These are phyloP conservation scores for Obelidium mucronatum DNA, from an alignment of 192 early-diverging fungal genomes.

Conservation along the genomic window DNA sequence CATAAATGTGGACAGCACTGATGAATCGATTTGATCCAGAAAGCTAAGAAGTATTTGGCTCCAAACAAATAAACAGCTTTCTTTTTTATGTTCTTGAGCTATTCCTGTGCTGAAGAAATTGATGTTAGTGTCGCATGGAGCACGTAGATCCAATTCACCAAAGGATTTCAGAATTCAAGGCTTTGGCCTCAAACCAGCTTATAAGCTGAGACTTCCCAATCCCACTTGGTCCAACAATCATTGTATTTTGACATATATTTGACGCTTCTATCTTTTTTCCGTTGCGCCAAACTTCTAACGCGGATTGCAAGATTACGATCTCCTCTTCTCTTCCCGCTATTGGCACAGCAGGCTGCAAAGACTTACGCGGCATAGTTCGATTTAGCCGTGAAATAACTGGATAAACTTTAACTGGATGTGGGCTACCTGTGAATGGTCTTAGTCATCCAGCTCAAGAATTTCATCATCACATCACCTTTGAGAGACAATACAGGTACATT, in stretches of 20 bases:
- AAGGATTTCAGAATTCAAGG: no score
- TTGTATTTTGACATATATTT: no score
- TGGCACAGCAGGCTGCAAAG: background rate
- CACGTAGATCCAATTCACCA: no score
- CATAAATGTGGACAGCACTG: no score
- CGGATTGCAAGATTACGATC: background rate
- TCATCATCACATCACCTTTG: background rate
- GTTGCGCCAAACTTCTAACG: background rate
- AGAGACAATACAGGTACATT: background rate
- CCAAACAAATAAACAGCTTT: no score
- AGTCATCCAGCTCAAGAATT: background rate
- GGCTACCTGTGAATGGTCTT: slow-evolving; percentile 2
- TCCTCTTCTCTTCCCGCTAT: background rate
- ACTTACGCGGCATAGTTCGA: background rate
- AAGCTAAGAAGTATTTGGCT: no score
- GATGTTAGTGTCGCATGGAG: no score
- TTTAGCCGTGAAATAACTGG: background rate
- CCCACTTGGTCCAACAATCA: slow-evolving; percentile 6
- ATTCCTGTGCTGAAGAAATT: no score
- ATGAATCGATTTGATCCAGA: no score
- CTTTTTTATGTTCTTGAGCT: no score
- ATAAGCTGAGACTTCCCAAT: slow-evolving; percentile 15
- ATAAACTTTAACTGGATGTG: slow-evolving; percentile 25
- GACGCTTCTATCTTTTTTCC: background rate
- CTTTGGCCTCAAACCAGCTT: no score